phyloP scores from a whole-genome alignment of 129 eudicot genomes.

The Flaveria bidentis region DNA sequence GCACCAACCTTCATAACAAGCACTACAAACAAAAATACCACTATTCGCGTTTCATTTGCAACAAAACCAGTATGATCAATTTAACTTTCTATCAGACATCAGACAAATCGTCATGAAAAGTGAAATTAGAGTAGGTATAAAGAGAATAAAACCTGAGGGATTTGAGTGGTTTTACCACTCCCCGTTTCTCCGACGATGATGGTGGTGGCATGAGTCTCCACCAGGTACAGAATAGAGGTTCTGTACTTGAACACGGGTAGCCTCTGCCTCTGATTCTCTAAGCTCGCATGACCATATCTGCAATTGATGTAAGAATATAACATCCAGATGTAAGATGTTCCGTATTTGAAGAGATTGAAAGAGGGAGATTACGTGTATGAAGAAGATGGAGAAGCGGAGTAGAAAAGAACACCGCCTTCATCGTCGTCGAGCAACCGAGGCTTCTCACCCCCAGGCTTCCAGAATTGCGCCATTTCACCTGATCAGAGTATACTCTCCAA shows the following conservation, averaged over 20 bases:
- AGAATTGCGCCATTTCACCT: constrained; percentile 64
- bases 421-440: constrained; percentile 87
- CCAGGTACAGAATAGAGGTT: constrained; percentile 61
- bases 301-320: constrained; percentile 11
- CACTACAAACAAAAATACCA: no score
- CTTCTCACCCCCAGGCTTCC: constrained; percentile 83
- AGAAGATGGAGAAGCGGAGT: constrained; percentile 57
- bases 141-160: constrained; percentile 67
- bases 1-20: not conserved
- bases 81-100: no score
- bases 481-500: not conserved
- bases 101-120: no score
- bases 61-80: not conserved
- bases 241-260: constrained; percentile 79
- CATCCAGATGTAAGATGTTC: not conserved
- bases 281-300: constrained; percentile 56
- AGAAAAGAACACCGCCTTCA: constrained; percentile 92
- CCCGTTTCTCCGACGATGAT: constrained; percentile 94
- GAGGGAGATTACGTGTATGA: constrained; percentile 45
- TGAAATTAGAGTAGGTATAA: no score
- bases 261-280: constrained; percentile 75
- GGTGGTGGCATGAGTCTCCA: constrained; percentile 82
- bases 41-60: no score
- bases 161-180: constrained; percentile 94
- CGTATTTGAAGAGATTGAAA: not conserved